Evolutionary conservation across 257 asterid species (phyloP), one percentile per base, ranked within the genome.

Genomic region (Salvia miltiorrhiza): DNA sequence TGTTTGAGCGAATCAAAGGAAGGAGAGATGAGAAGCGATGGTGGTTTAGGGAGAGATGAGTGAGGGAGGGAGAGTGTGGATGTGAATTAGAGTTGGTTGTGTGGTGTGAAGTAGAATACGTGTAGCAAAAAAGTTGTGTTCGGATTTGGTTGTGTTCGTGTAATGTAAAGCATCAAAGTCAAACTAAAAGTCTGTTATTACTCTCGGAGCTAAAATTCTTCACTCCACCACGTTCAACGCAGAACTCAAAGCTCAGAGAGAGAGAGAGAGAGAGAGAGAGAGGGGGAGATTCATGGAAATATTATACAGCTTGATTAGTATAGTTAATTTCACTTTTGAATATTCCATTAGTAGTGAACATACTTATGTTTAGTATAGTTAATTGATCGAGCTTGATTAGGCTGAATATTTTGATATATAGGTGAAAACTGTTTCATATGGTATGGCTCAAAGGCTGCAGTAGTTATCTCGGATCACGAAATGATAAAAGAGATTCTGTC

Each of bases 401-500:
- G 5, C 9, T 35, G 40, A 26, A 26, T 35, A 35, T 35, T 35
- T 35, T 35, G 9, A 16, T 39, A 26, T 77, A 30, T 73, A 78
- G 66, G 74, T 30, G 56, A 44, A 16, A 63, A 48, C 33, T 63
- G 71, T 19, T 73, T 79, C 39, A 23, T 63, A 21, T 82, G 87
- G 87, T 59, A 54, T 40, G 87, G 87, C 8, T 69, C 82, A 9
- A 70, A 4, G 2, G 78, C 84, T 19, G 48, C 56, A 50, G 56
- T 45, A 23, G 19, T 76, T 14, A 65, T 82, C 44, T 50, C 48
- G 12, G 80, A 82, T 3, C 80, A 80, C 7, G 82, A 79, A 32
- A 49, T 70, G 52, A 67, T 79, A 19, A 79, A 64, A 45, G 87
- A 83, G 58, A 66, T 83, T 10, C 47, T 83, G 33, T 53, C 83